phyloP scores from a whole-genome alignment of 441 rosid genomes.

The Gossypium davidsonii region DNA sequence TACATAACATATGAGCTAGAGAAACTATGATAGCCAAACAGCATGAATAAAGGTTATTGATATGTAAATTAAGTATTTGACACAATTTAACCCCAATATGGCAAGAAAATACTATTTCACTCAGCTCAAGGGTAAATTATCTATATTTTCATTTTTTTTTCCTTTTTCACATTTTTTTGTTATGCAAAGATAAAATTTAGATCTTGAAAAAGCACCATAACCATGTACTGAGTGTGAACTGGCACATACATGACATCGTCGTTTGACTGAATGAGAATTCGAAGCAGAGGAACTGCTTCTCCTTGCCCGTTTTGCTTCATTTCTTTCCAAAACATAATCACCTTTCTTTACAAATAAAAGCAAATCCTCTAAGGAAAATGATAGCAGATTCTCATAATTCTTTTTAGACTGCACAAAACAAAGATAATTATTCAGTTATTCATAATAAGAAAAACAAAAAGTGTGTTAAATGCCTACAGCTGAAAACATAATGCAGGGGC shows the following conservation, averaged over 20 bases:
- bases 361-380: conserved; percentile 57
- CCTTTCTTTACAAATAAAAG: conserved; percentile 44
- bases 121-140: not conserved
- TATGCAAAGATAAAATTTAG: not conserved
- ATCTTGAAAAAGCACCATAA: conserved; percentile 7
- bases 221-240: conserved; percentile 14
- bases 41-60: not conserved
- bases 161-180: not conserved
- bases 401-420: conserved; percentile 40
- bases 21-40: conserved; percentile 1
- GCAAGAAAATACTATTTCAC: not conserved
- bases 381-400: conserved; percentile 26
- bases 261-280: conserved; percentile 31
- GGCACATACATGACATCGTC: conserved; percentile 52
- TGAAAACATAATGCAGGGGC: not conserved
- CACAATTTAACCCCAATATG: not conserved
- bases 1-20: not conserved
- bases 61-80: not conserved
- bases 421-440: conserved; percentile 6
- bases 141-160: not conserved
- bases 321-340: conserved; percentile 25
- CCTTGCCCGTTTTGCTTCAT: conserved; percentile 26
- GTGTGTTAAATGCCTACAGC: not conserved
- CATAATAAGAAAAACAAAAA: not conserved
- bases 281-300: conserved; percentile 29